A percentile compares a stretch with the other conserved stretches of the same genome.
Conservation (phyloP, 2,329 filamentous ascomycete genomes). For the Xylaria sp. region DNA sequence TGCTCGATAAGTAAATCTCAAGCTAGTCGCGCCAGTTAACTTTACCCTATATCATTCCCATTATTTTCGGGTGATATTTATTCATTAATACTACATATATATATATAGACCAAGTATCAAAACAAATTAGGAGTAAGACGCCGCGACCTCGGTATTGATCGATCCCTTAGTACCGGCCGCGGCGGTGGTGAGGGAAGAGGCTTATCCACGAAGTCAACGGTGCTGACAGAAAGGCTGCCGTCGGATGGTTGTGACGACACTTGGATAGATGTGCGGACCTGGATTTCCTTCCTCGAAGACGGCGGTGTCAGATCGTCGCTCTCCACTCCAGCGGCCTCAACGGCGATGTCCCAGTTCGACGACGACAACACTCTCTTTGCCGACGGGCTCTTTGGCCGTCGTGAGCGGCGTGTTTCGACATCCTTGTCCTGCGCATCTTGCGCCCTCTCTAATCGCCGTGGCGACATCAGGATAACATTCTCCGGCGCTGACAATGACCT, state of each 20-base stretch:
- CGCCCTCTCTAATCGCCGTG: constrained; percentile 15
- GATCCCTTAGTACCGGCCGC: constrained; percentile 20
- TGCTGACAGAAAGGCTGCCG: constrained; percentile 2
- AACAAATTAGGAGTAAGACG: constrained; percentile 35
- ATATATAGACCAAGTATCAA: neutral
- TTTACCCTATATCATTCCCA: neutral
- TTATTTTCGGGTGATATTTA: neutral
- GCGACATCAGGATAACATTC: constrained; percentile 32
- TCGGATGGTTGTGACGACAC: constrained; percentile 33
- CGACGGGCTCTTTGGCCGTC: constrained; percentile 17
- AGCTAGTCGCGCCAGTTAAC: neutral
- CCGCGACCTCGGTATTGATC: constrained; percentile 29
- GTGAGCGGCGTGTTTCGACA: constrained; percentile 2
- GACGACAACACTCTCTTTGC: constrained; percentile 25
- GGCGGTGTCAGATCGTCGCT: constrained; percentile 3
- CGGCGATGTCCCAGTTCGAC: constrained; percentile 33
- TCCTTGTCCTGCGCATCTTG: neutral
- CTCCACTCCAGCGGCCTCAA: constrained; percentile 13
- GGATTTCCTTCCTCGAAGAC: constrained; percentile 28
- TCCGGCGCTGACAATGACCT: constrained; percentile 24
- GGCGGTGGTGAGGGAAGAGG: constrained; percentile 31
- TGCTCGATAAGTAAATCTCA: neutral
- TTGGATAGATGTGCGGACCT: constrained; percentile 30
- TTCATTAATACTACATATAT: constrained; percentile 11
- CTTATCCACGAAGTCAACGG: constrained; percentile 24